These are phyloP conservation scores for Xylariales sp. DNA, from an alignment of 2,329 filamentous ascomycete species.

Conservation along the genomic window DNA sequence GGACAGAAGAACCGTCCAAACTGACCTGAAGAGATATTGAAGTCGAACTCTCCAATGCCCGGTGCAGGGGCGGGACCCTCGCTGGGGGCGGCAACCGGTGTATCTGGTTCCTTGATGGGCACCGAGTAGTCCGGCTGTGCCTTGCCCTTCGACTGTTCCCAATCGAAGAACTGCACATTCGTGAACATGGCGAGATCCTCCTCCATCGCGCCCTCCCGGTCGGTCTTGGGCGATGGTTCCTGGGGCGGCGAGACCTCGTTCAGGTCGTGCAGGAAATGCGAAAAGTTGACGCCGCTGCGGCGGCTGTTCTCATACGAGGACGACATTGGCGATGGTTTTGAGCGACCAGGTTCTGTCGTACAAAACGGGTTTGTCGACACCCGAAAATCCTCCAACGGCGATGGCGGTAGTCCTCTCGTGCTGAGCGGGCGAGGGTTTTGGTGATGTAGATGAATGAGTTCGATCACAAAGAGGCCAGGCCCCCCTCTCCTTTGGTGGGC, in stretches of 20 bases:
- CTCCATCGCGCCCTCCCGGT: constrained; percentile 62
- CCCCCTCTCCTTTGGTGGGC: no score
- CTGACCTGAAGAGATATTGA: constrained; percentile 6
- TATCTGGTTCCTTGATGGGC: constrained; percentile 4
- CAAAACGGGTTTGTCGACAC: neutral
- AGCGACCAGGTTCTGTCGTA: neutral
- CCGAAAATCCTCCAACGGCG: no score
- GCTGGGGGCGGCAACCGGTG: neutral
- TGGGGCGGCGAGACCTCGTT: constrained; percentile 66
- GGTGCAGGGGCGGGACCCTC: constrained; percentile 1
- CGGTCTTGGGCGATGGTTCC: constrained; percentile 35
- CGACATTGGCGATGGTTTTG: neutral
- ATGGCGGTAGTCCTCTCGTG: no score
- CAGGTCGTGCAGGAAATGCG: constrained; percentile 81
- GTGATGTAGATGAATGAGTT: no score
- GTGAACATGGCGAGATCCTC: constrained; percentile 76
- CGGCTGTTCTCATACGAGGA: constrained; percentile 38
- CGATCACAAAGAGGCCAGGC: no score
- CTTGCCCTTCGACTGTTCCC: constrained; percentile 40
- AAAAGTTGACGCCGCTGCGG: constrained; percentile 74
- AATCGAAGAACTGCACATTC: constrained; percentile 78
- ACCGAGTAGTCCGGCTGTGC: constrained; percentile 1
- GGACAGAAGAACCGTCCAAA: neutral
- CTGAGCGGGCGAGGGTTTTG: no score
- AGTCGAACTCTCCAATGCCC: constrained; percentile 5